Evolutionary conservation across 805 yeast species (phyloP).

Genomic region (Metschnikowia sp.): DNA sequence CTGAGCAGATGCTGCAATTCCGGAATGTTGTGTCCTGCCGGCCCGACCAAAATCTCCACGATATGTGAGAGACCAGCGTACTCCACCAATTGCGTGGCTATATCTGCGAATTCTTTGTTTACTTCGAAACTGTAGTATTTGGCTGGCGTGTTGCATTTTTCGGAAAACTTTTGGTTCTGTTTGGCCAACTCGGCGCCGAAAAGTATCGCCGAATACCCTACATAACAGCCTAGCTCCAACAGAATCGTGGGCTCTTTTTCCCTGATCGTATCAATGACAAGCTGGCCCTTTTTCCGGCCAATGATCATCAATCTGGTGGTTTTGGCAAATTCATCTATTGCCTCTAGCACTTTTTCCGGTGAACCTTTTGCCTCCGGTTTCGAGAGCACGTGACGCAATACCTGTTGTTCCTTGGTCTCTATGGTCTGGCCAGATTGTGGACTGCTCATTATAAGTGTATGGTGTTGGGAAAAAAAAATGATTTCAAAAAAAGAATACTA

Average conservation of each 20-base stretch:
- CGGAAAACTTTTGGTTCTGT: slow-evolving; percentile 12
- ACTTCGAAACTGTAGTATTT: slow-evolving; percentile 35
- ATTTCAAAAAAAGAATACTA: neutral
- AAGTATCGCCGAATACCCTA: slow-evolving; percentile 37
- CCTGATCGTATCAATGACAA: slow-evolving; percentile 23
- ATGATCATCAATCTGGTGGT: slow-evolving; percentile 26
- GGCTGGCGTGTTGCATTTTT: slow-evolving; percentile 16
- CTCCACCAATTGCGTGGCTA: slow-evolving; percentile 27
- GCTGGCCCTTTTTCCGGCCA: slow-evolving; percentile 30
- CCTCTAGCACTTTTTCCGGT: slow-evolving; percentile 30
- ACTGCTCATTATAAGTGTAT: too few relatives aligned
- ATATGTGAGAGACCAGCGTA: slow-evolving; percentile 32
- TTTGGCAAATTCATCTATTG: slow-evolving; percentile 26
- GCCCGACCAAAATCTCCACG: slow-evolving; percentile 32
- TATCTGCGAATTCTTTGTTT: slow-evolving; percentile 27
- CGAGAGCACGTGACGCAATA: slow-evolving; percentile 22
- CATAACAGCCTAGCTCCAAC: slow-evolving; percentile 33
- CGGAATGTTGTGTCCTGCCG: slow-evolving; percentile 27
- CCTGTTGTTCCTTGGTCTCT: slow-evolving; percentile 23
- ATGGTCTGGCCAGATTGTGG: neutral
- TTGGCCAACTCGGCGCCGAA: slow-evolving; percentile 26
- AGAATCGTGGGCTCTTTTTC: slow-evolving; percentile 23
- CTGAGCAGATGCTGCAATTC: slow-evolving; percentile 20
- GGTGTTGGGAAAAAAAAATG: neutral
- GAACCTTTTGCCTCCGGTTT: slow-evolving; percentile 23